Evolutionary conservation across 23 red algal species (phyloP), one percentile per base, ranked within the genome.

Genomic region (Pyropia yezoensis): DNA sequence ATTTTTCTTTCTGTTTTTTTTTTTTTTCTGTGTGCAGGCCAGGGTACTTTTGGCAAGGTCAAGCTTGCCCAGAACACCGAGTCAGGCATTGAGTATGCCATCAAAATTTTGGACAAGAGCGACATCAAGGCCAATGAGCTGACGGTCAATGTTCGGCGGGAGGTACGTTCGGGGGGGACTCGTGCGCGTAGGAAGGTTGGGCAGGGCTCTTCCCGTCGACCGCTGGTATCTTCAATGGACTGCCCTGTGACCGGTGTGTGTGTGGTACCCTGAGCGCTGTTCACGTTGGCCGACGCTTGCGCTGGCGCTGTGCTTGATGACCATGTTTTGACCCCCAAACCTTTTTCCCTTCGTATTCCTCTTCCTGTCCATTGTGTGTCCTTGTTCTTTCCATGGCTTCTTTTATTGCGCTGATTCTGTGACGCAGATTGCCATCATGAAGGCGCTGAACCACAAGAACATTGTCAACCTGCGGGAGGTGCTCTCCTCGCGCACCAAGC

Each of bases 391-490:
- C 39, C 39, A 13, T 47, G 39, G 0, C 9, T 47, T 47, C 39
- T 13, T 13, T 47, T 7, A 11, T 13, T 47, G 4, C 39, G n/a
- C 39, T 47, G 4, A 11, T 0, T 8, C 39, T 47, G 39, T 56
- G 70, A 52, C 61, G 3, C 61, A 80, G 52, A 77, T 77, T 21
- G 45, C 20, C 16, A 77, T 77, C 53, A 50, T 77, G 55, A 61
- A 63, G n/a, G 29, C 53, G 15, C 52, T 77, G 11, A n/a, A 77
- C 34, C 73, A 77, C 63, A 45, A 34, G 24, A 63, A 77, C 61
- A 64, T 77, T 26, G 73, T 77, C n/a, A 53, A 57, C 12, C 22
- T 77, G 17, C 63, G 57, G 33, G 62, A 77, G 56, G 73, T 77
- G n/a, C 60, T 77, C 39, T 34, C 60, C 19, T 66, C 73, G 20